Base-by-base conservation (phyloP, 495 filamentous ascomycete genomes). In the Astrothelium macrocarpum region DNA sequence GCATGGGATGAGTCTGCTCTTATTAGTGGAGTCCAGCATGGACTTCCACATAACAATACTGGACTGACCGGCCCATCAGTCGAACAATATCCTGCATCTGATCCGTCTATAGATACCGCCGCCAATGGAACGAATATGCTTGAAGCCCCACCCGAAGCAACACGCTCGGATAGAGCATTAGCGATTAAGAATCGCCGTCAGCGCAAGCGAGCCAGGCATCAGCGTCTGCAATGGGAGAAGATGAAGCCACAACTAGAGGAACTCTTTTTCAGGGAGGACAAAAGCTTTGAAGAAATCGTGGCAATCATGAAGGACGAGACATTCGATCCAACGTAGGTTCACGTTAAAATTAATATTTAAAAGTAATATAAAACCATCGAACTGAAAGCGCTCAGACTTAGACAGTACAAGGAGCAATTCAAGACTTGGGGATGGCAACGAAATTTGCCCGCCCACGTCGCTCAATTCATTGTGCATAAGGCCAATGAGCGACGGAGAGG, bases 321-420 rank as follows among this genome's bases (percentile, higher is more conserved):
- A 10, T 49, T 49, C 43, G 43, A 49, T 49, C 11, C 43, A 18
- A 49, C 43, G 43, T 49, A 49, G 10, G 43, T 49, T 9, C 43
- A 49, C n/a, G 11, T 49, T 4, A 18, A 39, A 5, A 39, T 39
- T 39, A 39, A 39, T 39, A 39, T 39, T 39, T 16, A 39, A 5
- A 18, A 3, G 10, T 49, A 39, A 14, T 14, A 39, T 39, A 39
- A 5, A 39, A 14, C 14, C 34, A 39, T 39, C 34, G 14, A 14
- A 20, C 43, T 49, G n/a, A 49, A 49, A 14, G 11, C 9, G 10
- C n/a, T 18, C n/a, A 61, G 59, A 12, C 32, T 14, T 3, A 61
- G 42, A 42, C 59, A 61, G 29, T 61, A 61, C 32, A 61, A 61
- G 59, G 59, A 36, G 32, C n/a, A 61, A 42, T 61, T 61, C 32